Evolutionary conservation across 352 stramenopile genomes (phyloP), one percentile per base, ranked within the genome.

Genomic region (Globisporangium radiosum): DNA sequence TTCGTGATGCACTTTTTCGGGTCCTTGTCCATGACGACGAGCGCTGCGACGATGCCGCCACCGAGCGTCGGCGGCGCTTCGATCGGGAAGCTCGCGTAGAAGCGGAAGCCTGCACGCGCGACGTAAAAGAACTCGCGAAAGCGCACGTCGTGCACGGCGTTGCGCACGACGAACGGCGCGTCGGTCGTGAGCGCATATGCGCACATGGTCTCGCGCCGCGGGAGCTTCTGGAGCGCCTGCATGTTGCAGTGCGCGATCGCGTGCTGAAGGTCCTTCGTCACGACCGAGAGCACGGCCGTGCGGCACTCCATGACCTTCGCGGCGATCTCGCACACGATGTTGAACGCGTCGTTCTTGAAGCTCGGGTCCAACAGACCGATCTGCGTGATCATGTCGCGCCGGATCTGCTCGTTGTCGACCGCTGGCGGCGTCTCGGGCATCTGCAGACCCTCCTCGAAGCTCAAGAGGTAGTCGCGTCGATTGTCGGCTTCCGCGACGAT

Each of bases 101-200:
- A 77, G 43, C 61, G 53, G 54, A 77, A 62, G 11, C 63, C 59
- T 6, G 55, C 56, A 37, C 66, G 63, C 49, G 66, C 62, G 15
- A 75, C 64, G 47, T 57, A 75, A 39, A 71, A 74, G 42, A 75
- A 72, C 25, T 72, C 59, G n/a, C 66, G 60, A 67, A 75, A 75
- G 40, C 70, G 70, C 36, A 74, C 48, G 53, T 75, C 70, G 51
- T 71, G 66, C 36, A 65, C 44, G 5, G 69, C 55, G 47, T 76
- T 70, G 42, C 63, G 66, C 38, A 76, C 66, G 37, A 76, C 59
- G 37, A 73, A 73, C 17, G 69, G 69, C 39, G 50, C 50, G 45
- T 76, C 66, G 37, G 55, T 66, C 8, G 66, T 73, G 39, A 76
- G 61, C 17, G 69, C 63, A 57, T 76, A 68, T 5, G 69, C 63